Percentiles rank a stretch among this genome's conserved stretches.
Conservation (phyloP, 176 grass and related monocot genomes). For the Alopecurus myosuroides region DNA sequence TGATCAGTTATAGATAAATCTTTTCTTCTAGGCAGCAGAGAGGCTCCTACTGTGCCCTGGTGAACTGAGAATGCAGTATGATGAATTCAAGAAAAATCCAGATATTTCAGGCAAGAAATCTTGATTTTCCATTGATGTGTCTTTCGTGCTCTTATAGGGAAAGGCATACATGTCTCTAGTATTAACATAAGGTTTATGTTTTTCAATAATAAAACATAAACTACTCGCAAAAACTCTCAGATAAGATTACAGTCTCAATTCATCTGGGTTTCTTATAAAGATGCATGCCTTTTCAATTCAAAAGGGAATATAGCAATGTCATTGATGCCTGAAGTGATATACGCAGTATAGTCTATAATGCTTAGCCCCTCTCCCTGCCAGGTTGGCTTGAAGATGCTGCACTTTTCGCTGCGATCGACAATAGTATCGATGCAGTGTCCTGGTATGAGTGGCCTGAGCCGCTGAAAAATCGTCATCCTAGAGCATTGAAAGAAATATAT, state of each 20-base stretch:
- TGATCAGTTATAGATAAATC: slow-evolving; percentile 28
- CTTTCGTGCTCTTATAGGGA: slow-evolving; percentile 16
- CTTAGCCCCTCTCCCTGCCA: slow-evolving; percentile 32
- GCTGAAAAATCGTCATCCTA: slow-evolving; percentile 91
- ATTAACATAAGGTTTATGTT: background rate
- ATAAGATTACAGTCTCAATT: background rate
- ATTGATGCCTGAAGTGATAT: background rate
- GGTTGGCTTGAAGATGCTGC: slow-evolving; percentile 99
- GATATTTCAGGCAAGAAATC: slow-evolving; percentile 69
- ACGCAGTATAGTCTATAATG: background rate
- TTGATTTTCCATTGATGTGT: background rate
- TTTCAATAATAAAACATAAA: background rate
- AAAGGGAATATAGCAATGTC: background rate
- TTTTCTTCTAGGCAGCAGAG: slow-evolving; percentile 78
- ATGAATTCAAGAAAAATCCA: slow-evolving; percentile 80
- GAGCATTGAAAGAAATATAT: slow-evolving; percentile 77
- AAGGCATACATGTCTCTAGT: background rate
- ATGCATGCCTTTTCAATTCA: background rate
- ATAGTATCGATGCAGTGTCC: slow-evolving; percentile 47
- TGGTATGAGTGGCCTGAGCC: slow-evolving; percentile 95
- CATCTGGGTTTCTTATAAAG: background rate
- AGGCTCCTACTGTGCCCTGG: slow-evolving; percentile 69
- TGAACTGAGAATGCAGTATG: slow-evolving; percentile 66
- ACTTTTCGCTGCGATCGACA: slow-evolving; percentile 96
- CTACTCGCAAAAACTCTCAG: background rate